A percentile compares a stretch with the other conserved stretches of the same genome.
phyloP scores from a whole-genome alignment of 1,284 basidiomycete species.

The Tilletiopsis washingtonensis region DNA sequence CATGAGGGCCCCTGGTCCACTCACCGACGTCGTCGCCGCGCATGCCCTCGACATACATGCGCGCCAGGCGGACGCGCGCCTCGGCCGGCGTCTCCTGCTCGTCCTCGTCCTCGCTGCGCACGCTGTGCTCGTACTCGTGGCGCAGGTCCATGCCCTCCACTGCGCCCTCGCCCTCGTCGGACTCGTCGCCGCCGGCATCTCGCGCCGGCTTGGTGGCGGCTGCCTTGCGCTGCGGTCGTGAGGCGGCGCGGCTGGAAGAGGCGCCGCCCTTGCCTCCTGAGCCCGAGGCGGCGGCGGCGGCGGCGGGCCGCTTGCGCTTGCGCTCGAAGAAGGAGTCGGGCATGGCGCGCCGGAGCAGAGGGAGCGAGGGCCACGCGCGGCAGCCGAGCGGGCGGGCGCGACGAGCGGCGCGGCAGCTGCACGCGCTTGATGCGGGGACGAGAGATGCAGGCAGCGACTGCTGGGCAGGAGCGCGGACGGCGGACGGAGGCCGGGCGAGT shows the following conservation, averaged over 20 bases:
- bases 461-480: too few relatives aligned
- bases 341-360: conserved; percentile 31
- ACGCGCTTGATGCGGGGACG: too few relatives aligned
- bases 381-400: too few relatives aligned
- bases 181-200: conserved; percentile 2
- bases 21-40: too few relatives aligned
- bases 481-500: too few relatives aligned
- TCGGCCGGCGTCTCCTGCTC: conserved; percentile 73
- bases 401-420: too few relatives aligned
- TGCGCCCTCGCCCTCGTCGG: conserved; percentile 13
- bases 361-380: too few relatives aligned
- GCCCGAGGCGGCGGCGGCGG: too few relatives aligned
- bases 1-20: neutral
- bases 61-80: conserved; percentile 81
- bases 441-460: too few relatives aligned
- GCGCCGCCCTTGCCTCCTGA: too few relatives aligned
- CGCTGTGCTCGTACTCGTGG: conserved; percentile 21
- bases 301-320: conserved; percentile 37
- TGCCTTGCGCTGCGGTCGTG: too few relatives aligned
- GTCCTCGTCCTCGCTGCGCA: conserved; percentile 25
- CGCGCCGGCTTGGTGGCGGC: neutral
- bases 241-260: too few relatives aligned
- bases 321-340: conserved; percentile 47
- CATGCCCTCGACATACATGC: conserved; percentile 78
- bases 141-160: conserved; percentile 37